phyloP scores from a whole-genome alignment of 2,329 filamentous ascomycete species.

The Ophiostoma fasciatum region DNA sequence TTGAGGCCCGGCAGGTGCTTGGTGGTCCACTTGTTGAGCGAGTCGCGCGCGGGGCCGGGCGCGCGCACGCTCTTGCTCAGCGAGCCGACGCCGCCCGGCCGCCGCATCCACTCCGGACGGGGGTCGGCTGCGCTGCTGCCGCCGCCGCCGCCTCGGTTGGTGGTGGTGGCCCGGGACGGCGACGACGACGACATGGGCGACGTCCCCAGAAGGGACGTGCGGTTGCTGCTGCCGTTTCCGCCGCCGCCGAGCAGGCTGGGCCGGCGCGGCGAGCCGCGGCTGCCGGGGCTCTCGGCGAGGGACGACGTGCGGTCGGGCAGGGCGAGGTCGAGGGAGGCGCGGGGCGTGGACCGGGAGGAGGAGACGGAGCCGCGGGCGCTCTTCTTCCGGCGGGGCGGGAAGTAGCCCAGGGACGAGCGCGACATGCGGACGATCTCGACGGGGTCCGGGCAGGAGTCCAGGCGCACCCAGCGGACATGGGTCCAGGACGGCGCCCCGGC shows the following conservation, averaged over 20 bases:
- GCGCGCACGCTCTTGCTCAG: slow-evolving; percentile 54
- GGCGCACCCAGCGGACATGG: slow-evolving; percentile 77
- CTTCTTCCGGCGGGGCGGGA: slow-evolving; percentile 82
- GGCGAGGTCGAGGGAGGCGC: slow-evolving; percentile 46
- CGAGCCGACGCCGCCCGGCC: slow-evolving; percentile 79
- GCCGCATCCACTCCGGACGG: slow-evolving; percentile 51
- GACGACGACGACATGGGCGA: slow-evolving; percentile 20
- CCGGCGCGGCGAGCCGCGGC: slow-evolving; percentile 25
- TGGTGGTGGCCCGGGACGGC: slow-evolving; percentile 21
- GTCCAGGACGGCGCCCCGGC: slow-evolving; percentile 51
- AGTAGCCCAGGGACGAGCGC: slow-evolving; percentile 71
- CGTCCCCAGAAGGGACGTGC: slow-evolving; percentile 17
- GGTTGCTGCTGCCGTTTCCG: slow-evolving; percentile 9
- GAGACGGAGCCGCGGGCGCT: slow-evolving; percentile 49
- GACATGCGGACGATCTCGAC: slow-evolving; percentile 79
- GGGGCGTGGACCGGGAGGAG: slow-evolving; percentile 51
- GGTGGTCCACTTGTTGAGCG: slow-evolving; percentile 69
- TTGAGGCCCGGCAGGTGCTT: slow-evolving; percentile 70
- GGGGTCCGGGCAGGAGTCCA: slow-evolving; percentile 53
- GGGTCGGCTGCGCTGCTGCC: slow-evolving; percentile 14
- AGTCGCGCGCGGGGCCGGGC: slow-evolving; percentile 72
- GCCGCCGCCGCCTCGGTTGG: neutral
- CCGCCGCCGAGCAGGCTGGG: slow-evolving; percentile 25
- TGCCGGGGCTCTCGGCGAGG: slow-evolving; percentile 20
- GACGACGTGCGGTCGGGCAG: slow-evolving; percentile 16